phyloP scores from a whole-genome alignment of 495 filamentous ascomycete species.

The Podospora bellae-mahoneyi region DNA sequence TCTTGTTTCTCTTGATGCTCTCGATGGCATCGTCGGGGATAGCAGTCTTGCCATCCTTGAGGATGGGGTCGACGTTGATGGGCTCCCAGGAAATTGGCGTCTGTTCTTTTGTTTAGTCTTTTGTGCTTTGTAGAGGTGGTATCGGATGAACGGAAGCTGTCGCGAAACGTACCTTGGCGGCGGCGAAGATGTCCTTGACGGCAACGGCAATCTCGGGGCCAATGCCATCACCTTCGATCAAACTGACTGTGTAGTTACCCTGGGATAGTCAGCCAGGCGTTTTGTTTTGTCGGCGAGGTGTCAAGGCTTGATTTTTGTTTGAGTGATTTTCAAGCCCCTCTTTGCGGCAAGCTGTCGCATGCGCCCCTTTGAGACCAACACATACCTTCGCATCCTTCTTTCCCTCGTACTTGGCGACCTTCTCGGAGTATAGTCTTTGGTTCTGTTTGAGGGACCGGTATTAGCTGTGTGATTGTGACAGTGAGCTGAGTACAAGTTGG shows the following conservation, averaged over 20 bases:
- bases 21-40: conserved; percentile 86
- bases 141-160: conserved; percentile 21
- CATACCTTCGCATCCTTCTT: conserved; percentile 83
- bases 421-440: conserved; percentile 53
- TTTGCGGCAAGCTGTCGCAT: conserved; percentile 13
- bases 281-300: conserved; percentile 8
- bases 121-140: conserved; percentile 14
- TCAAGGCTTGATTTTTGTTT: conserved; percentile 23
- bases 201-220: conserved; percentile 96
- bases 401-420: conserved; percentile 90
- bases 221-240: conserved; percentile 99
- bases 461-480: conserved; percentile 14
- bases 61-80: conserved; percentile 86
- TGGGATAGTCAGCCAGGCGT: conserved; percentile 37
- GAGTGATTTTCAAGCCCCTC: conserved; percentile 43
- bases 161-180: conserved; percentile 69
- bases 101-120: conserved; percentile 42
- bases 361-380: neutral
- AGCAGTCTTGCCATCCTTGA: conserved; percentile 89
- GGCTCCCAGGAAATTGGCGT: conserved; percentile 94
- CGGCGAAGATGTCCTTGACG: conserved; percentile 95
- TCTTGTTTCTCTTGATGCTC: conserved; percentile 86
- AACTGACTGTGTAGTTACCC: conserved; percentile 91
- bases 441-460: conserved; percentile 35
- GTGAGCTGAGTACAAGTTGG: neutral